Evolutionary conservation across 352 stramenopile genomes (phyloP).

Genomic region (Pythium aristosporum): DNA sequence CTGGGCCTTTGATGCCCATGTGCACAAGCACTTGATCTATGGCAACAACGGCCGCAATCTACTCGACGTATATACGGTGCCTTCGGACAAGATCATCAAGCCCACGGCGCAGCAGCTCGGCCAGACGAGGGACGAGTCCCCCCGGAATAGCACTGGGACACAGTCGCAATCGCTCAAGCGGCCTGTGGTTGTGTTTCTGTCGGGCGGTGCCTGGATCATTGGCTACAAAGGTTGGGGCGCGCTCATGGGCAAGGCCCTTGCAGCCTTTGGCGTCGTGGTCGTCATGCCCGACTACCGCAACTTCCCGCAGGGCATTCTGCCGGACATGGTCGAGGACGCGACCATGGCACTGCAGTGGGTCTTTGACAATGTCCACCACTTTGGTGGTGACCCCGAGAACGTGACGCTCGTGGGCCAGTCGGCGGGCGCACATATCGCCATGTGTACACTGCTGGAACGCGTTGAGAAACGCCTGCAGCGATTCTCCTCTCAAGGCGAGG

Average conservation of each 20-base stretch:
- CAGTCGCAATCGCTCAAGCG: conserved; percentile 6
- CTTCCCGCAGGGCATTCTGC: conserved; percentile 85
- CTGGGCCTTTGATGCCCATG: conserved; percentile 49
- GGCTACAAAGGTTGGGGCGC: conserved; percentile 92
- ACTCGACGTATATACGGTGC: conserved; percentile 83
- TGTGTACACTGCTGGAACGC: conserved; percentile 74
- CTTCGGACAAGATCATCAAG: conserved; percentile 27
- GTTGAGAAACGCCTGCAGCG: conserved; percentile 40
- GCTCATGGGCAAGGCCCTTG: conserved; percentile 78
- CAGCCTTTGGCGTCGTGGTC: conserved; percentile 75
- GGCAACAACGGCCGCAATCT: conserved; percentile 72
- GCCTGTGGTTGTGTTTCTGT: conserved; percentile 90
- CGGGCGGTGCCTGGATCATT: conserved; percentile 91
- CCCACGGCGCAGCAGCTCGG: conserved; percentile 12
- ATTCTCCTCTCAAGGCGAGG: conserved; percentile 12
- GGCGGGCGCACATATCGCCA: conserved; percentile 86
- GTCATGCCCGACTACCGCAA: conserved; percentile 93
- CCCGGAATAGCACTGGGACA: neutral
- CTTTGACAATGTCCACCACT: conserved; percentile 78
- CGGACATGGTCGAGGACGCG: conserved; percentile 90
- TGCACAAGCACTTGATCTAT: conserved; percentile 84
- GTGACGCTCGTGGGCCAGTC: conserved; percentile 89
- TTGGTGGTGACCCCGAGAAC: conserved; percentile 83
- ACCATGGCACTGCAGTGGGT: conserved; percentile 86
- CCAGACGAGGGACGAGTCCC: neutral